Conservation (phyloP, 306 rosid species). For the Macrotyloma uniflorum region DNA sequence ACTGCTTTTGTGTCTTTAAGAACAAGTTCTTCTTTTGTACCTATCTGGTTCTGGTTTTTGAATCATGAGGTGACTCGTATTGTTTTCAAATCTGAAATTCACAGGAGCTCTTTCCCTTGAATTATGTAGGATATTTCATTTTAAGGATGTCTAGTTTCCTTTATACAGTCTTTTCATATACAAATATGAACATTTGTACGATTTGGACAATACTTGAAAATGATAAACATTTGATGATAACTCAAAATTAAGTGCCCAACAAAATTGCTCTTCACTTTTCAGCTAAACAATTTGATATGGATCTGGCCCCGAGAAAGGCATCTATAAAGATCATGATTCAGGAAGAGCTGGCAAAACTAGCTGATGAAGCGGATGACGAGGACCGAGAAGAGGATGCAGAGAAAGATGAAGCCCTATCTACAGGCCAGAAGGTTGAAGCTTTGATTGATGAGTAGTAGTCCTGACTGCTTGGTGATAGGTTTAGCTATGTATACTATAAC, state of each 20-base stretch:
- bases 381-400: slow-evolving; percentile 57
- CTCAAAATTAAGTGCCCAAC: slow-evolving; percentile 24
- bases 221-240: background rate
- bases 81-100: background rate
- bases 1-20: background rate
- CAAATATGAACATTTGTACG: background rate
- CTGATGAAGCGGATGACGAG: slow-evolving; percentile 80
- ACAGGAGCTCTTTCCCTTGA: background rate
- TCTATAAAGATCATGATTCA: slow-evolving; percentile 87
- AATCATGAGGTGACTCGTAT: background rate
- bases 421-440: slow-evolving; percentile 66
- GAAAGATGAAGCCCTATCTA: slow-evolving; percentile 57
- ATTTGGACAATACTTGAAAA: background rate
- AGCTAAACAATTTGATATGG: slow-evolving; percentile 65
- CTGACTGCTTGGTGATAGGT: slow-evolving; percentile 50
- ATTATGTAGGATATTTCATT: background rate
- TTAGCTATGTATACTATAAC: slow-evolving; percentile 45
- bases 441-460: slow-evolving; percentile 42
- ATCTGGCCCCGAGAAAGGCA: slow-evolving; percentile 82
- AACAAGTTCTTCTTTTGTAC: background rate
- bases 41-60: background rate
- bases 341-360: slow-evolving; percentile 90
- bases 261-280: slow-evolving; percentile 42
- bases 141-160: background rate
- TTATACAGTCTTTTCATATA: background rate